Evolutionary conservation across 2,329 filamentous ascomycete genomes (phyloP).

Genomic region (Arthrocladium fulminans): DNA sequence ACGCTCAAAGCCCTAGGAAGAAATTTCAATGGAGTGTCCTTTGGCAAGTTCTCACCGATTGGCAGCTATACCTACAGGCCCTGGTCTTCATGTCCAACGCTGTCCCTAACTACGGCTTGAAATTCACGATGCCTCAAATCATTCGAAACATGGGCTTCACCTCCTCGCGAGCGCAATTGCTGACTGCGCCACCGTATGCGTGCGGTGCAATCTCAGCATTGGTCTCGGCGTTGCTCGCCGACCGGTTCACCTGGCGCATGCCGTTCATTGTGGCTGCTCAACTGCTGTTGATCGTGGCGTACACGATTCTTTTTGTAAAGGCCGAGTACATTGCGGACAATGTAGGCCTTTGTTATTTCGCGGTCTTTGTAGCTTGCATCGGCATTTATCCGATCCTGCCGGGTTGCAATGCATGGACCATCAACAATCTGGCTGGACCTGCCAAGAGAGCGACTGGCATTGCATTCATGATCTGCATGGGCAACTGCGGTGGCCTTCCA

Average conservation of each 20-base stretch:
- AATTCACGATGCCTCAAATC: constrained; percentile 32
- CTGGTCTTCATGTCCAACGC: constrained; percentile 38
- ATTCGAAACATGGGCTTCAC: constrained; percentile 36
- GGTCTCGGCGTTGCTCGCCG: constrained; percentile 29
- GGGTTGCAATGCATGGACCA: constrained; percentile 36
- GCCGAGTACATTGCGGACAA: constrained; percentile 32
- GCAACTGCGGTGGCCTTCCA: constrained; percentile 32
- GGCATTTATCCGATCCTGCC: constrained; percentile 39
- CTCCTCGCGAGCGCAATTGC: constrained; percentile 26
- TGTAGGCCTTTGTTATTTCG: constrained; percentile 37
- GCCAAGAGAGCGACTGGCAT: constrained; percentile 36
- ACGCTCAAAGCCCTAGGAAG: constrained; percentile 25
- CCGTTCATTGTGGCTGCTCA: constrained; percentile 33
- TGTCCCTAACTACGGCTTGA: constrained; percentile 29
- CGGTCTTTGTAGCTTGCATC: constrained; percentile 36
- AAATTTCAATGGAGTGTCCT: constrained; percentile 14
- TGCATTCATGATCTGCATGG: constrained; percentile 33
- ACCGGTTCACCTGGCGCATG: constrained; percentile 33
- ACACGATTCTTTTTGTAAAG: constrained; percentile 30
- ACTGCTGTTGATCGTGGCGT: constrained; percentile 28
- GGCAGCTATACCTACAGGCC: constrained; percentile 39
- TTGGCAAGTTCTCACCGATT: constrained; percentile 37
- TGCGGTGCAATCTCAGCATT: constrained; percentile 26
- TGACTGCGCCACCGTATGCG: constrained; percentile 31
- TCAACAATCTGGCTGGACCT: constrained; percentile 32